phyloP scores from a whole-genome alignment of 179 eudicot genomes.

The Spinacia oleracea region DNA sequence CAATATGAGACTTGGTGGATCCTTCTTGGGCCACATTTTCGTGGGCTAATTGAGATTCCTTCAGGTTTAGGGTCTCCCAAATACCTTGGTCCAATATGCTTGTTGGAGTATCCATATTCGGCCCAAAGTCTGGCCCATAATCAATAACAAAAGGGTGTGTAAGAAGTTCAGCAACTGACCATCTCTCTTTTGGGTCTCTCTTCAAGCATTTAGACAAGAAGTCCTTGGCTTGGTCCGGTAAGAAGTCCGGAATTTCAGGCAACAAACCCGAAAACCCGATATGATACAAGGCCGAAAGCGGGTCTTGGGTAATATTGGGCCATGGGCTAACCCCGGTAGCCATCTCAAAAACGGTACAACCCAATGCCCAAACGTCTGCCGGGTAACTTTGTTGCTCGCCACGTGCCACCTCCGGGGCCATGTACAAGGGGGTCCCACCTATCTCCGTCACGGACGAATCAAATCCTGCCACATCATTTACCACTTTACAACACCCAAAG shows the following conservation, averaged over 20 bases:
- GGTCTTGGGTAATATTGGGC: constrained; percentile 28
- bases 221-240: constrained; percentile 33
- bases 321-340: constrained; percentile 41
- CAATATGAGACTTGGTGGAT: neutral
- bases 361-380: constrained; percentile 46
- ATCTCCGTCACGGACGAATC: neutral
- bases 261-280: constrained; percentile 34
- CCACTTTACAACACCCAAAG: constrained; percentile 80
- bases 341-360: constrained; percentile 43
- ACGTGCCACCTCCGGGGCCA: constrained; percentile 49
- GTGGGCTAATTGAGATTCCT: constrained; percentile 4
- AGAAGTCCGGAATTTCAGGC: constrained; percentile 28
- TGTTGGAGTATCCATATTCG: constrained; percentile 30
- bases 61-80: constrained; percentile 20
- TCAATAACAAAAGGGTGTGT: constrained; percentile 36
- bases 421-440: constrained; percentile 45
- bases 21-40: neutral
- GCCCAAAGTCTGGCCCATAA: constrained; percentile 18
- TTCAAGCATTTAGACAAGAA: constrained; percentile 36
- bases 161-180: constrained; percentile 37
- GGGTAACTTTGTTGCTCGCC: constrained; percentile 38
- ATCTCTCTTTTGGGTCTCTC: constrained; percentile 37
- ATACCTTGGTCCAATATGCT: constrained; percentile 33
- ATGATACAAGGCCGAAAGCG: constrained; percentile 29
- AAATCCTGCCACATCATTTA: constrained; percentile 15